phyloP scores from a whole-genome alignment of 2,329 filamentous ascomycete species.

The Sclerotiophoma versabilis region DNA sequence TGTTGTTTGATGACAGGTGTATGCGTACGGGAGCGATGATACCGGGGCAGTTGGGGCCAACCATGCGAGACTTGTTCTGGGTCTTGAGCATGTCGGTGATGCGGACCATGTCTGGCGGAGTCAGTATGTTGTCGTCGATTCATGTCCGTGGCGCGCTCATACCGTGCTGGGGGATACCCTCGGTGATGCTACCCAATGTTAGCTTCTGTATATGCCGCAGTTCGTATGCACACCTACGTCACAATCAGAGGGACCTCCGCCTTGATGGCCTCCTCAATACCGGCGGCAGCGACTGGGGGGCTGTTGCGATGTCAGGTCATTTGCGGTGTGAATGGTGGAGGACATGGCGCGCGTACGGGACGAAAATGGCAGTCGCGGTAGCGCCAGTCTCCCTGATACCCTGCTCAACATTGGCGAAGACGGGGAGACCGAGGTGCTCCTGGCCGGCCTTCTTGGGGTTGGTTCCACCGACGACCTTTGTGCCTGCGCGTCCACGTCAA shows the following conservation, averaged over 20 bases:
- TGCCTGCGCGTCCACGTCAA: slow-evolving; percentile 66
- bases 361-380: slow-evolving; percentile 92
- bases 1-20: background rate
- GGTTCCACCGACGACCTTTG: slow-evolving; percentile 96
- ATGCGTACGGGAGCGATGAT: slow-evolving; percentile 77
- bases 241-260: slow-evolving; percentile 95
- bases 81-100: slow-evolving; percentile 98
- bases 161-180: slow-evolving; percentile 98
- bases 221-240: slow-evolving; percentile 61
- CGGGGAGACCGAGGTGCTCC: slow-evolving; percentile 87
- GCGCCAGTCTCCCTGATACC: slow-evolving; percentile 91
- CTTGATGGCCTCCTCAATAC: slow-evolving; percentile 94
- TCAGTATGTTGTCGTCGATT: slow-evolving; percentile 23
- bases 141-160: slow-evolving; percentile 31
- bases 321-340: slow-evolving; percentile 2
- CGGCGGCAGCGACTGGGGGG: slow-evolving; percentile 86
- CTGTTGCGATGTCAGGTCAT: slow-evolving; percentile 56
- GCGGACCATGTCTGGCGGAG: slow-evolving; percentile 86
- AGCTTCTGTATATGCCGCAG: slow-evolving; percentile 28
- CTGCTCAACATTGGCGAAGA: slow-evolving; percentile 88
- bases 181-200: slow-evolving; percentile 72
- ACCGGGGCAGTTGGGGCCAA: slow-evolving; percentile 97
- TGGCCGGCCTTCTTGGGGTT: slow-evolving; percentile 98
- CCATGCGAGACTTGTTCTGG: slow-evolving; percentile 94
- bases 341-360: slow-evolving; percentile 69